These are phyloP conservation scores for Funneliformis caledonium DNA, from an alignment of 371 early-diverging fungal genomes.

Conservation along the genomic window DNA sequence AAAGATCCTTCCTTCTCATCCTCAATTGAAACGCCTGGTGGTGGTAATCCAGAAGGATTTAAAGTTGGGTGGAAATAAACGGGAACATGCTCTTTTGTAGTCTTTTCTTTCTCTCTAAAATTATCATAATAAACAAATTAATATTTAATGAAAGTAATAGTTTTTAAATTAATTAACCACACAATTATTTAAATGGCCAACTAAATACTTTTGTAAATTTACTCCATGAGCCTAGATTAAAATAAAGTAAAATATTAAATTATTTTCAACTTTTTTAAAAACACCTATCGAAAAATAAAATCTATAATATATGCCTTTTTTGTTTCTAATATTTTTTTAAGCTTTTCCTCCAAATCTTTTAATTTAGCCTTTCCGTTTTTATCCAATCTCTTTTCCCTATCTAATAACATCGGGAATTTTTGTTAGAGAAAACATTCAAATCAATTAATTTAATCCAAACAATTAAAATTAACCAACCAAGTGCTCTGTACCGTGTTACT, in stretches of 20 bases:
- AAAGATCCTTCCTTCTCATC: background rate
- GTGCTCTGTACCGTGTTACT: constrained; percentile 17
- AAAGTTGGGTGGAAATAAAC: constrained; percentile 35
- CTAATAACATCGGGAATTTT: constrained; percentile 13
- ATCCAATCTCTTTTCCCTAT: constrained; percentile 37
- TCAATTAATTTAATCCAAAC: background rate
- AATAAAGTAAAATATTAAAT: background rate
- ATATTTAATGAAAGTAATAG: background rate
- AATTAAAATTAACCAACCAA: background rate
- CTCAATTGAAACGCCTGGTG: background rate
- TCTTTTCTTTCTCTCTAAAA: constrained; percentile 28
- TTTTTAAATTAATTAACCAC: background rate
- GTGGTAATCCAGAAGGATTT: constrained; percentile 34
- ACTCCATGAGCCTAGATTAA: constrained; percentile 37
- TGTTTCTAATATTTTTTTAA: constrained; percentile 28
- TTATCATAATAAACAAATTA: background rate
- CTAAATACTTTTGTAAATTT: constrained; percentile 1
- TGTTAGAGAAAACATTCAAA: background rate
- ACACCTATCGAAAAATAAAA: background rate
- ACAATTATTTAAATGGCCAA: background rate
- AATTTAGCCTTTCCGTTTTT: constrained; percentile 41
- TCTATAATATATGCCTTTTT: constrained; percentile 8
- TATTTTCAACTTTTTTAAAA: background rate
- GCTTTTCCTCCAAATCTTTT: constrained; percentile 39
- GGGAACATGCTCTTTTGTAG: constrained; percentile 5